These are phyloP conservation scores for Allium sativum DNA, from an alignment of 106 monocot genomes.

Conservation along the genomic window DNA sequence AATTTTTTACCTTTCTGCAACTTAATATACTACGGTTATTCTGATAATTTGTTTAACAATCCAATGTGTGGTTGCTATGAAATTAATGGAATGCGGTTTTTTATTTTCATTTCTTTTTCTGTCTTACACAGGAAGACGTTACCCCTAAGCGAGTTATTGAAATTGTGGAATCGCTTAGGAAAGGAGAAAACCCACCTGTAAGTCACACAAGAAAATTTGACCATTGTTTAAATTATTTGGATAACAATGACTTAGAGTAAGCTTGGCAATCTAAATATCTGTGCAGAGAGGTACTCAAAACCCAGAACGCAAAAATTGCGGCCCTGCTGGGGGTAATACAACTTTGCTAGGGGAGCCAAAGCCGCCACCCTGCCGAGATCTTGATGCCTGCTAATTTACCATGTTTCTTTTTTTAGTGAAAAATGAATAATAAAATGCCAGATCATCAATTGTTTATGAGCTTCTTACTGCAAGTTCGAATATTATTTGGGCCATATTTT, in stretches of 20 bases:
- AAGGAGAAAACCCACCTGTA: constrained; percentile 76
- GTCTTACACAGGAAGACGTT: constrained; percentile 60
- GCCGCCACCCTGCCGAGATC: constrained; percentile 85
- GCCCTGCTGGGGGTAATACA: constrained; percentile 81
- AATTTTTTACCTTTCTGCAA: no score
- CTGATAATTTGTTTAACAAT: no score
- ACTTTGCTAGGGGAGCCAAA: constrained; percentile 73
- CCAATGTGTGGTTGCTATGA: background rate
- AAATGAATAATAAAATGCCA: no score
- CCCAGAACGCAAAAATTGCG: constrained; percentile 49
- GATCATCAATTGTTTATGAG: no score
- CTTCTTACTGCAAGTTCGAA: no score
- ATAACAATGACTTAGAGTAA: background rate
- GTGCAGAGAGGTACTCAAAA: constrained; percentile 81
- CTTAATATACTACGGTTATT: no score
- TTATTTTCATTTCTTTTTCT: background rate
- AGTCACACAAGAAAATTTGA: constrained; percentile 4
- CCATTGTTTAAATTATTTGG: no score
- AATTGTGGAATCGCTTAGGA: constrained; percentile 90
- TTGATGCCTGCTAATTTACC: constrained; percentile 61
- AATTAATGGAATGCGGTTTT: background rate
- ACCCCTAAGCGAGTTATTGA: constrained; percentile 83
- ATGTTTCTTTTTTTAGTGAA: no score
- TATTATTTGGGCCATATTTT: no score
- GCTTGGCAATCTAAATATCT: background rate